A percentile compares a stretch with the other conserved stretches of the same genome.
phyloP scores from a whole-genome alignment of 257 asterid genomes.

The Plectranthus barbatus region DNA sequence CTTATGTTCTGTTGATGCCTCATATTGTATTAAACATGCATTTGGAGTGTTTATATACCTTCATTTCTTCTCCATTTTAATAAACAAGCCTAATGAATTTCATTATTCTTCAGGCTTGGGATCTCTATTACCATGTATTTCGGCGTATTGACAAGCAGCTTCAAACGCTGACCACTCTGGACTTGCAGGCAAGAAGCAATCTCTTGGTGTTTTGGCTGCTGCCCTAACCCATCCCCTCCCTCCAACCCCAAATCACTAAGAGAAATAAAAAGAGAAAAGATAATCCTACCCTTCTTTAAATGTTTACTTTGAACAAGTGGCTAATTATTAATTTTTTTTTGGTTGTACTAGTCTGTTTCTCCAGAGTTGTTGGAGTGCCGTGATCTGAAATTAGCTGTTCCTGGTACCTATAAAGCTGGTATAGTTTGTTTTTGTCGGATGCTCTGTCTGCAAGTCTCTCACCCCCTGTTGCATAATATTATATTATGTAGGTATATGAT shows the following conservation, averaged over 20 bases:
- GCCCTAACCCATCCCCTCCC: too few relatives aligned
- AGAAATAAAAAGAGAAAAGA: not conserved
- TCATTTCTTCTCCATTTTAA: not conserved
- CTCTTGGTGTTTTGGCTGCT: not conserved
- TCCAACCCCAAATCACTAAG: too few relatives aligned
- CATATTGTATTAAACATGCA: constrained; percentile 8
- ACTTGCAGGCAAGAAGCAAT: constrained; percentile 70
- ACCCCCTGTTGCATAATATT: not conserved
- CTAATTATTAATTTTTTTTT: not conserved
- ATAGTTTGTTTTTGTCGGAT: not conserved
- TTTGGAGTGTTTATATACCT: not conserved
- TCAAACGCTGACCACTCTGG: constrained; percentile 85
- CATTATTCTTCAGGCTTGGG: constrained; percentile 76
- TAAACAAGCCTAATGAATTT: constrained; percentile 12
- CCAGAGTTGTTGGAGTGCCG: constrained; percentile 91
- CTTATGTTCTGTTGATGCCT: not conserved
- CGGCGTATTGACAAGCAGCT: constrained; percentile 96
- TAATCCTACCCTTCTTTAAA: not conserved
- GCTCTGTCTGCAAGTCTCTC: not conserved
- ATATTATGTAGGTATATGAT: not conserved
- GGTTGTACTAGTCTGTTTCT: constrained; percentile 71
- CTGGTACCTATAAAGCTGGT: constrained; percentile 99
- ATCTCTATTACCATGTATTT: constrained; percentile 91
- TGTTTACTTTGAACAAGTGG: not conserved
- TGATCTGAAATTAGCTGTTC: constrained; percentile 88